Percentiles rank a stretch among this genome's conserved stretches.
Evolutionary conservation across 1,139 yeast genomes (phyloP).

Genomic region (Zygoascus hellenicus): DNA sequence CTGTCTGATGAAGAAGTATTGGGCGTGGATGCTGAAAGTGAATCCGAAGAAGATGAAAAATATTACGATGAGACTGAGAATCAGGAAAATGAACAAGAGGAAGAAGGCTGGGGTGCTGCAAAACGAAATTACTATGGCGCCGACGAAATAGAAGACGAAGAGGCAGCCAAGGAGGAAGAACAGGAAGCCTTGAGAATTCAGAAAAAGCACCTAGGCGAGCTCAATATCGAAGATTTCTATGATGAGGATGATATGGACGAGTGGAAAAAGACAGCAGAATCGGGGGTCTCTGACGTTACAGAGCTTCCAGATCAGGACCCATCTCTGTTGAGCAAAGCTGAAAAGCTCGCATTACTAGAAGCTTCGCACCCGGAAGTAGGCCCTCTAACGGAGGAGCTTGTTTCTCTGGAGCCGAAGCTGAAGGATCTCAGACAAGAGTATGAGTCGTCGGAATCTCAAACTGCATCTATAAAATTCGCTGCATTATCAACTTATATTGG

Average conservation of each 20-base stretch:
- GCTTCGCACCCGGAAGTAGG: constrained; percentile 66
- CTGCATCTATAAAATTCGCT: constrained; percentile 46
- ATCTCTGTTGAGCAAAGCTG: constrained; percentile 37
- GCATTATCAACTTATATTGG: constrained; percentile 78
- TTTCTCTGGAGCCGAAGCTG: constrained; percentile 43
- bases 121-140: constrained; percentile 79
- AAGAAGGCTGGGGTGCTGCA: constrained; percentile 74
- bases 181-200: constrained; percentile 87
- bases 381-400: constrained; percentile 67
- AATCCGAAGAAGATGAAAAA: constrained; percentile 26
- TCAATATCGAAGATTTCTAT: constrained; percentile 74
- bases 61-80: constrained; percentile 29
- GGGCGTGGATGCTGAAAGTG: constrained; percentile 32
- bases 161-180: constrained; percentile 71
- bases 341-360: constrained; percentile 26
- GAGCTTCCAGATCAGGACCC: constrained; percentile 35
- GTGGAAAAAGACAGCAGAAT: constrained; percentile 33
- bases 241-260: constrained; percentile 75
- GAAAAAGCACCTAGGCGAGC: constrained; percentile 72
- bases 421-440: constrained; percentile 29
- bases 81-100: constrained; percentile 46
- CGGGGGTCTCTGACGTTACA: constrained; percentile 10
- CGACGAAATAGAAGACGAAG: constrained; percentile 59
- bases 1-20: constrained; percentile 50
- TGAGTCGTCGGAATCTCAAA: constrained; percentile 17